Evolutionary conservation across 257 asterid species (phyloP).

Genomic region (Thymus quinquecostatus): DNA sequence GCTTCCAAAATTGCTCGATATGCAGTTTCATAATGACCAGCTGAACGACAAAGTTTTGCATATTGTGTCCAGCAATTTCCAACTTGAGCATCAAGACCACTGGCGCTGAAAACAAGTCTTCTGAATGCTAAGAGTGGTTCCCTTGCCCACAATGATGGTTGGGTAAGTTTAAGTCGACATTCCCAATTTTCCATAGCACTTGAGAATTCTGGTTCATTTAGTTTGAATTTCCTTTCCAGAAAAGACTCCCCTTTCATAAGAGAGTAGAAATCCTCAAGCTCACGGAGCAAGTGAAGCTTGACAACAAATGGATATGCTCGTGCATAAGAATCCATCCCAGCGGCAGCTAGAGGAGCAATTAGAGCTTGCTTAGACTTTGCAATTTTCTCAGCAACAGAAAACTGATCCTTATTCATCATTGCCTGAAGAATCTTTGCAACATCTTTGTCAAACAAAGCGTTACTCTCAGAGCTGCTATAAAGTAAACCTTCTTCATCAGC

Average conservation of each 20-base stretch:
- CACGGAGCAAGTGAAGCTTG: constrained; percentile 95
- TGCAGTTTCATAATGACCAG: constrained; percentile 98
- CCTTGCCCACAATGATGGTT: constrained; percentile 97
- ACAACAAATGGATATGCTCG: constrained; percentile 95
- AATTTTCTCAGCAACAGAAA: constrained; percentile 72
- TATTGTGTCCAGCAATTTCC: constrained; percentile 96
- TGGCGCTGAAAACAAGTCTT: constrained; percentile 86
- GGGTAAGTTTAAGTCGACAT: constrained; percentile 85
- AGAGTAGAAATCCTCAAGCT: constrained; percentile 84
- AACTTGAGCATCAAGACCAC: constrained; percentile 71
- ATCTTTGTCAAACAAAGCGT: constrained; percentile 90
- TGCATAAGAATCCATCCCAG: constrained; percentile 99
- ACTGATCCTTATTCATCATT: constrained; percentile 82
- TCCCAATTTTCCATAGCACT: constrained; percentile 83
- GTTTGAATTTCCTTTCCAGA: constrained; percentile 56
- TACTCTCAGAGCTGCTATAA: constrained; percentile 93
- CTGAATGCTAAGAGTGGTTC: constrained; percentile 95
- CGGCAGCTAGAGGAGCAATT: constrained; percentile 99
- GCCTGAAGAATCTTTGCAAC: constrained; percentile 96
- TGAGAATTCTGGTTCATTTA: constrained; percentile 65
- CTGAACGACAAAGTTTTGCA: constrained; percentile 95
- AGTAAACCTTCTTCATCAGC: constrained; percentile 87
- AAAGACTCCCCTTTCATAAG: constrained; percentile 88
- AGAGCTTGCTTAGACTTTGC: constrained; percentile 88
- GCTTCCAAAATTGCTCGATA: constrained; percentile 96